Evolutionary conservation across 106 monocot species (phyloP).

Genomic region (Dioscorea alata): DNA sequence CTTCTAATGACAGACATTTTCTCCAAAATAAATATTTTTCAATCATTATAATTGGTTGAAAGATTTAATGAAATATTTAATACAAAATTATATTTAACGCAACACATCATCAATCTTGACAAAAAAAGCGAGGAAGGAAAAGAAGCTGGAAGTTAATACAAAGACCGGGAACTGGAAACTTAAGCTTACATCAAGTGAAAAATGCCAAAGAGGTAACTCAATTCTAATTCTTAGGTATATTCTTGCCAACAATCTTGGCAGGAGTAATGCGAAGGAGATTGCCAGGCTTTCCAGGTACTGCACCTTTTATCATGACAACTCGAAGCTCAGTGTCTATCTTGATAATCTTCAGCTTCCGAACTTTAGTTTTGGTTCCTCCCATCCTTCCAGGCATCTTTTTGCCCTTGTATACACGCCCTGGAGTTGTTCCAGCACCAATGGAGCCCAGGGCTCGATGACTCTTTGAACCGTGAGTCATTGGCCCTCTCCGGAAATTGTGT

Average conservation of each 20-base stretch:
- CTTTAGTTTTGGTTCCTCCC: conserved; percentile 89
- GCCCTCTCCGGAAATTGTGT: conserved; percentile 79
- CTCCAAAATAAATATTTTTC: too few relatives aligned
- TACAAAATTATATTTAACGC: too few relatives aligned
- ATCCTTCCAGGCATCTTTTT: conserved; percentile 98
- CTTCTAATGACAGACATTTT: too few relatives aligned
- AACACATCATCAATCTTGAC: too few relatives aligned
- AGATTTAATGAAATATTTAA: too few relatives aligned
- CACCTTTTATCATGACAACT: conserved; percentile 84
- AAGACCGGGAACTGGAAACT: too few relatives aligned
- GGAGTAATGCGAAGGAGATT: conserved; percentile 89
- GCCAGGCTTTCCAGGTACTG: conserved; percentile 91
- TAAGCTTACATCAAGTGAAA: too few relatives aligned
- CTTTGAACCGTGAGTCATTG: conserved; percentile 93
- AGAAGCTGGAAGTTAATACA: too few relatives aligned
- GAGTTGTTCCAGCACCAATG: conserved; percentile 95
- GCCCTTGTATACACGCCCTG: conserved; percentile 90
- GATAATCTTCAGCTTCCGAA: conserved; percentile 80
- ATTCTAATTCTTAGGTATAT: conserved; percentile 84
- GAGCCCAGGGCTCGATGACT: conserved; percentile 71
- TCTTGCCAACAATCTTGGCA: conserved; percentile 90
- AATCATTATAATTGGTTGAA: too few relatives aligned
- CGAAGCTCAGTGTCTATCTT: conserved; percentile 86
- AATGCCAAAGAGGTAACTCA: background rate
- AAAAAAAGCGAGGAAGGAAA: too few relatives aligned